Conservation (phyloP, 176 grass and related monocot species). For the Musa itinerans region DNA sequence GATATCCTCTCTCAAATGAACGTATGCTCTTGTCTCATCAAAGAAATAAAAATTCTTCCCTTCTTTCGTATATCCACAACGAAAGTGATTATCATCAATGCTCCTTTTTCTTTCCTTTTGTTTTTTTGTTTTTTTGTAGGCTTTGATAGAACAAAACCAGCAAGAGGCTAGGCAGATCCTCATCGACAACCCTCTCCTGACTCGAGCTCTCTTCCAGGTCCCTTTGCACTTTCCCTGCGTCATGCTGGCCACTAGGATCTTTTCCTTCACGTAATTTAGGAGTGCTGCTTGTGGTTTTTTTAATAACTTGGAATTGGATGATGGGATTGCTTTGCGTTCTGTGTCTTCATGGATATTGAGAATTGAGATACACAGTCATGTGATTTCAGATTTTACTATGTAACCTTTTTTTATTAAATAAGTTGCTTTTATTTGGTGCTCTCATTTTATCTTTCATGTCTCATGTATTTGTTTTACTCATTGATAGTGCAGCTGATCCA, state of each 20-base stretch:
- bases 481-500: neutral
- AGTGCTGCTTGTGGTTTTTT: neutral
- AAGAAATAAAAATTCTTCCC: neutral
- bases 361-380: neutral
- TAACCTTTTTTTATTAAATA: neutral
- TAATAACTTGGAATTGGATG: neutral
- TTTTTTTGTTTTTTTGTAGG: constrained; percentile 23
- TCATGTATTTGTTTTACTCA: neutral
- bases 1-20: constrained; percentile 92
- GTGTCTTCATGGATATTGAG: neutral
- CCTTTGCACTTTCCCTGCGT: neutral
- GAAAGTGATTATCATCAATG: neutral
- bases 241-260: neutral
- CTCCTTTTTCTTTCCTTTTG: neutral
- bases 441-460: neutral
- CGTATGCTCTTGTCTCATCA: constrained; percentile 14
- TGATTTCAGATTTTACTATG: neutral
- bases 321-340: neutral
- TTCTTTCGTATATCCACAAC: neutral
- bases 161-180: constrained; percentile 80
- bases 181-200: constrained; percentile 77
- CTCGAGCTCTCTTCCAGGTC: constrained; percentile 79
- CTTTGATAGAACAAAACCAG: constrained; percentile 68
- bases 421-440: neutral
- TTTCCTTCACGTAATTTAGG: neutral